phyloP scores from a whole-genome alignment of 306 rosid species.

The Myrica gale region DNA sequence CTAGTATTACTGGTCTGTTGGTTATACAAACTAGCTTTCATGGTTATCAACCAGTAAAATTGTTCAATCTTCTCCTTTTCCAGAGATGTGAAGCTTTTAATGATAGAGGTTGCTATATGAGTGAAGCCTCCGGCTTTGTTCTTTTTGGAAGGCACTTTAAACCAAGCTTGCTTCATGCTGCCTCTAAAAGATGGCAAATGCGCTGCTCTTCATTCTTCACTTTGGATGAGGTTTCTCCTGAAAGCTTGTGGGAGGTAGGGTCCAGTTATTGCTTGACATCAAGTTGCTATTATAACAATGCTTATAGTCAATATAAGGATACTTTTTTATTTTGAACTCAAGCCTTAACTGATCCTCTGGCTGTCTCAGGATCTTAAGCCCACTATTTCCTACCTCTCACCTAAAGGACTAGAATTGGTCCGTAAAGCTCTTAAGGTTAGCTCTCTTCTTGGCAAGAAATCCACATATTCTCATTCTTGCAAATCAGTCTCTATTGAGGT shows the following conservation, averaged over 20 bases:
- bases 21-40: slow-evolving; percentile 8
- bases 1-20: neutral
- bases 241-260: slow-evolving; percentile 94
- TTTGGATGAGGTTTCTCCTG: slow-evolving; percentile 62
- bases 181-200: slow-evolving; percentile 49
- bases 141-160: slow-evolving; percentile 46
- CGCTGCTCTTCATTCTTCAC: slow-evolving; percentile 56
- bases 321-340: neutral
- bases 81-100: slow-evolving; percentile 66
- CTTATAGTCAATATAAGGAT: slow-evolving; percentile 22
- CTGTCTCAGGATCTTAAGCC: slow-evolving; percentile 85
- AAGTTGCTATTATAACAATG: slow-evolving; percentile 14
- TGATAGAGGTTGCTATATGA: slow-evolving; percentile 48
- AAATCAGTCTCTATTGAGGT: slow-evolving; percentile 22
- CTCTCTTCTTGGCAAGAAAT: slow-evolving; percentile 27
- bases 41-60: slow-evolving; percentile 25
- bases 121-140: slow-evolving; percentile 41
- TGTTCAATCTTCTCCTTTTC: slow-evolving; percentile 26
- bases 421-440: slow-evolving; percentile 84
- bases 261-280: slow-evolving; percentile 34
- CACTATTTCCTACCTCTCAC: slow-evolving; percentile 69
- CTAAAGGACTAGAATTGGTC: slow-evolving; percentile 79
- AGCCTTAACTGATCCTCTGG: slow-evolving; percentile 19
- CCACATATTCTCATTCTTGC: slow-evolving; percentile 25
- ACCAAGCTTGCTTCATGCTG: slow-evolving; percentile 49